Conservation (phyloP, 352 stramenopile genomes). For the Thalassiosira exigua region DNA sequence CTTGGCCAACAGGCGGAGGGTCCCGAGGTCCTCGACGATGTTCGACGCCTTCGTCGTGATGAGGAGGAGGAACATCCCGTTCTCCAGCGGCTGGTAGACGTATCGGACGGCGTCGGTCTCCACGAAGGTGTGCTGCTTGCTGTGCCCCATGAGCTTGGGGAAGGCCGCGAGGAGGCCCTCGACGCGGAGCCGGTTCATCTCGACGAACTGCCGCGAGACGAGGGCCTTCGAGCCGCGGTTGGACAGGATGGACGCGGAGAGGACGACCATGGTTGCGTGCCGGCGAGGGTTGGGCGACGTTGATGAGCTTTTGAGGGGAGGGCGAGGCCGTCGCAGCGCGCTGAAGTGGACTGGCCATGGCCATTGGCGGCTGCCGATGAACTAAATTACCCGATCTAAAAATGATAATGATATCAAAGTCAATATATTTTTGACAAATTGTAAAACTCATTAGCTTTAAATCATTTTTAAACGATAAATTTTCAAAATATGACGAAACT, state of each 20-base stretch:
- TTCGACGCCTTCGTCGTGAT: constrained; percentile 99
- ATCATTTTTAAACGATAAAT: too few relatives aligned
- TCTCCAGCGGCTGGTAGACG: constrained; percentile 98
- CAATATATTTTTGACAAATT: too few relatives aligned
- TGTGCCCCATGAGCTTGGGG: constrained; percentile 94
- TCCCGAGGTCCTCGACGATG: constrained; percentile 99
- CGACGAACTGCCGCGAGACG: constrained; percentile 97
- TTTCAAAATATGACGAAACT: too few relatives aligned
- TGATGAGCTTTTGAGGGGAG: not conserved
- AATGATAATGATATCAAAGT: too few relatives aligned
- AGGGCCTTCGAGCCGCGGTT: constrained; percentile 93
- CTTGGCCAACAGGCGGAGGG: constrained; percentile 96
- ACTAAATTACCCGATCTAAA: too few relatives aligned
- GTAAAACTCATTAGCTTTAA: too few relatives aligned
- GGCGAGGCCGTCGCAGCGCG: not conserved
- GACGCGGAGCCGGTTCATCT: constrained; percentile 98
- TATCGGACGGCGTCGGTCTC: constrained; percentile 98
- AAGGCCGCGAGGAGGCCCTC: constrained; percentile 99
- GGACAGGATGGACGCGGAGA: constrained; percentile 93
- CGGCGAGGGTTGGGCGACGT: not conserved
- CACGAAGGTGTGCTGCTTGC: constrained; percentile 97
- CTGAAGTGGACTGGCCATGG: not conserved
- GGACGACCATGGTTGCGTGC: constrained; percentile 88
- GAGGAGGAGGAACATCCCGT: constrained; percentile 96
- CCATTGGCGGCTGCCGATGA: not conserved